Evolutionary conservation across 2,329 filamentous ascomycete species (phyloP), one percentile per base, ranked within the genome.

Genomic region (Ilyonectria robusta): DNA sequence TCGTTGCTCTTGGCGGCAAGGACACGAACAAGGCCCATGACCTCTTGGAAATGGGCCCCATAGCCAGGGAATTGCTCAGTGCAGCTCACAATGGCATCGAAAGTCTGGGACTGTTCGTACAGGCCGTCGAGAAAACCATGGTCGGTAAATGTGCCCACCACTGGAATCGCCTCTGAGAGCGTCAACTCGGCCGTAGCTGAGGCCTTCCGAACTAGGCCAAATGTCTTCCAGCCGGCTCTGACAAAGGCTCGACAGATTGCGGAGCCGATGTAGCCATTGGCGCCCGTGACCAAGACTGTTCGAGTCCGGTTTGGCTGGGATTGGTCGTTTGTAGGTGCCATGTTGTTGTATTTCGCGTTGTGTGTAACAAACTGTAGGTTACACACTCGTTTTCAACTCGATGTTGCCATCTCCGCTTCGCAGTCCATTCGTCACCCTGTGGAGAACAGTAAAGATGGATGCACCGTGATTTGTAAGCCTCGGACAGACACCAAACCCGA

Each of bases 181-280:
- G 70, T 66, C 1, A 86, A 78, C 1, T 73, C 63, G 0, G 66
- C 44, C 0, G 79, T 75, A 1, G 77, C 75, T 11, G 78, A 68
- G 1, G 66, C 60, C 2, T 79, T 79, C 17, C 84, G 79, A 26
- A 85, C 74, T 3, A 86, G 79, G 1, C 84, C 85, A 71, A 81
- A 85, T 0, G 81, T 82, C 10, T 69, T 76, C 80, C 81, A 86
- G 2, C 84, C 84, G 9, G 82, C 81, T 8, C 81, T 79, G 6
- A 80, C 78, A 69, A 86, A 87, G 23, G 84, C 81, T 19, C 80
- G 78, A 58, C 80, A 79, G 0, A 86, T 83, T 0, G 83, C 82
- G 23, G 75, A 79, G 40, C 85, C 85, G 46, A 86, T 83, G 71
- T 84, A 86, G 10, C 84, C 84, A 58, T 85, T 85, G 13, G 84